A percentile compares a stretch with the other conserved stretches of the same genome.
phyloP scores from a whole-genome alignment of 768 basidiomycete species.

The Galerina sulciceps region DNA sequence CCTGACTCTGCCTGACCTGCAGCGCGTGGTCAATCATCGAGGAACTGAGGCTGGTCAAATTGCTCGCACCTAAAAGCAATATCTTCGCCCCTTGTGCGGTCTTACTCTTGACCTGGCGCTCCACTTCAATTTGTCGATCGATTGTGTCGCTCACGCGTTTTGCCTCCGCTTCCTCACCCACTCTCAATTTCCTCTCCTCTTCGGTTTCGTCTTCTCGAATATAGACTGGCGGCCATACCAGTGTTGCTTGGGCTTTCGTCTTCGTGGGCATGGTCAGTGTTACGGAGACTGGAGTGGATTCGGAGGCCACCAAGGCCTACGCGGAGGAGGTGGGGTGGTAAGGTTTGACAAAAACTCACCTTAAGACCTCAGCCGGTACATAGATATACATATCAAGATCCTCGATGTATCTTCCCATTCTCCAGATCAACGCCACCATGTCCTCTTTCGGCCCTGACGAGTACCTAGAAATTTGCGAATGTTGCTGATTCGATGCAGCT shows the following conservation, averaged over 20 bases:
- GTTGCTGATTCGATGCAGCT: no score
- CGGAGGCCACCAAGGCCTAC: conserved; percentile 2
- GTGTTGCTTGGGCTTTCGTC: conserved; percentile 9
- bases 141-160: conserved; percentile 58
- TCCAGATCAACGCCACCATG: conserved; percentile 17
- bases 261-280: conserved; percentile 9
- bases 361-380: not conserved
- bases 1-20: conserved; percentile 71
- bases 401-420: conserved; percentile 15
- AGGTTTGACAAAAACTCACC: not conserved
- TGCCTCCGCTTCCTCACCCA: conserved; percentile 51
- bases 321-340: not conserved
- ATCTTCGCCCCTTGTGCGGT: conserved; percentile 45
- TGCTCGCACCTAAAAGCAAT: conserved; percentile 56
- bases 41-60: not conserved
- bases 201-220: conserved; percentile 42
- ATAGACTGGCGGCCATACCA: conserved; percentile 31
- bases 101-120: conserved; percentile 46
- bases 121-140: conserved; percentile 52
- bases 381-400: conserved; percentile 22
- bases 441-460: not conserved
- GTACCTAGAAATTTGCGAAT: not conserved
- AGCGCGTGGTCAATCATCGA: not conserved
- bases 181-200: conserved; percentile 40
- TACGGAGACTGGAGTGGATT: not conserved